Base-by-base conservation (phyloP, 768 basidiomycete species). In the Nidularia pulvinata region DNA sequence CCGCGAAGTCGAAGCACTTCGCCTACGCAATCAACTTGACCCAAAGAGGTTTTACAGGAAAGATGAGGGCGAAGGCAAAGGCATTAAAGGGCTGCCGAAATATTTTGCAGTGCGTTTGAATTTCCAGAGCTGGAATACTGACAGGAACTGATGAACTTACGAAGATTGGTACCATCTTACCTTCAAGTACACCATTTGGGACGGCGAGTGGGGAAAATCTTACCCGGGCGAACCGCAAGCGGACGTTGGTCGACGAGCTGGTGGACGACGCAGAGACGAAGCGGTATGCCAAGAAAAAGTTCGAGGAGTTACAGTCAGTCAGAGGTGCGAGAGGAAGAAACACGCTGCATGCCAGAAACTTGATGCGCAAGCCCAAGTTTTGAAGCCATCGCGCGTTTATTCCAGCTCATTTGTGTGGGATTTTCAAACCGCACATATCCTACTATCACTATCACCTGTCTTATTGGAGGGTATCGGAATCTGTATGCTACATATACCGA, bases 41-140 rank as follows among this genome's bases (percentile, higher is more conserved):
- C 93, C 93, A 14, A 97, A 96, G 66, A 82, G 91, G 19, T 95
- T 95, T 72, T 92, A 95, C 71, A 77, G 85, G 56, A 94, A 91
- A 67, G 91, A 94, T 46, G 87, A 89, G 54, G 89, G 90, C 4
- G 91, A 95, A 69, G 84, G 89, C 7, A 89, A 88, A 61, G 91
- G 91, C 13, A 84, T 89, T 66, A 91, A 91, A 67, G 88, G 88
- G 25, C 70, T 94, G 5, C 90, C 93, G 7, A 93, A 94, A 68
- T 86, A 92, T 66, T 95, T 95, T 69, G 91, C 91, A n/a, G 93
- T 93, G 65, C 58, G 85, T 70, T 37, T 16, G n/a, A 51, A 48
- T 50, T 57, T 43, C 37, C 46, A 36, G 48, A 9, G 43, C 46
- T 37, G 33, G 35, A 55, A 35, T 13, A n/a, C 50, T 42, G 48